phyloP scores from a whole-genome alignment of 2,329 filamentous ascomycete species.

The Phaeosphaeria sp. region DNA sequence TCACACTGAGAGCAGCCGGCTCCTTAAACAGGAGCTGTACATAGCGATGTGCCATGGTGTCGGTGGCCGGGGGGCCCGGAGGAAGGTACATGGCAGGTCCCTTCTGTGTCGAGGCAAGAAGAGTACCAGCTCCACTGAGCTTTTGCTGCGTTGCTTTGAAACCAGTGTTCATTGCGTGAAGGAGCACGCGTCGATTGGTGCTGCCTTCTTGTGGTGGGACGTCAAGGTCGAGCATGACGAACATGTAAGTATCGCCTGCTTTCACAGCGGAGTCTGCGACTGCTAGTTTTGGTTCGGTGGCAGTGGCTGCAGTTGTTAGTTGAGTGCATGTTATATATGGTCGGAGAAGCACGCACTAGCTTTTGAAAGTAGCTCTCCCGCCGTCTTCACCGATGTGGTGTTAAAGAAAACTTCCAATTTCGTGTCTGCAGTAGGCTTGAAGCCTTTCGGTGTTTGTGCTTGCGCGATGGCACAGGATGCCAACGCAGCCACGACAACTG shows the following conservation, averaged over 20 bases:
- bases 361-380: slow-evolving; percentile 38
- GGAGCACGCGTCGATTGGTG: slow-evolving; percentile 35
- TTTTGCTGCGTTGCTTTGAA: slow-evolving; percentile 42
- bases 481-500: slow-evolving; percentile 31
- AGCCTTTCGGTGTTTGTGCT: slow-evolving; percentile 41
- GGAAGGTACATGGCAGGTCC: slow-evolving; percentile 41
- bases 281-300: slow-evolving; percentile 37
- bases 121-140: slow-evolving; percentile 21
- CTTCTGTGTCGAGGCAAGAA: slow-evolving; percentile 36
- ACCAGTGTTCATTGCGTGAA: slow-evolving; percentile 43
- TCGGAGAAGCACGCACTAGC: slow-evolving; percentile 25
- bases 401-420: slow-evolving; percentile 44
- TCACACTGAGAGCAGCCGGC: slow-evolving; percentile 30
- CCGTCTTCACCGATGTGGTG: slow-evolving; percentile 33
- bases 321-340: too few relatives aligned
- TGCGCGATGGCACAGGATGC: slow-evolving; percentile 25
- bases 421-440: slow-evolving; percentile 32
- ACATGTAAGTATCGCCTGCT: slow-evolving; percentile 35
- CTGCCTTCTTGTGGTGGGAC: slow-evolving; percentile 33
- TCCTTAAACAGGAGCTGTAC: slow-evolving; percentile 44
- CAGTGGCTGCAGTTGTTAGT: slow-evolving; percentile 25
- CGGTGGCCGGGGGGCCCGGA: slow-evolving; percentile 41
- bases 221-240: slow-evolving; percentile 47
- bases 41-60: slow-evolving; percentile 43
- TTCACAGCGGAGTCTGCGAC: slow-evolving; percentile 22